Conservation (phyloP, 2,329 filamentous ascomycete species). For the Mollisia scopiformis region DNA sequence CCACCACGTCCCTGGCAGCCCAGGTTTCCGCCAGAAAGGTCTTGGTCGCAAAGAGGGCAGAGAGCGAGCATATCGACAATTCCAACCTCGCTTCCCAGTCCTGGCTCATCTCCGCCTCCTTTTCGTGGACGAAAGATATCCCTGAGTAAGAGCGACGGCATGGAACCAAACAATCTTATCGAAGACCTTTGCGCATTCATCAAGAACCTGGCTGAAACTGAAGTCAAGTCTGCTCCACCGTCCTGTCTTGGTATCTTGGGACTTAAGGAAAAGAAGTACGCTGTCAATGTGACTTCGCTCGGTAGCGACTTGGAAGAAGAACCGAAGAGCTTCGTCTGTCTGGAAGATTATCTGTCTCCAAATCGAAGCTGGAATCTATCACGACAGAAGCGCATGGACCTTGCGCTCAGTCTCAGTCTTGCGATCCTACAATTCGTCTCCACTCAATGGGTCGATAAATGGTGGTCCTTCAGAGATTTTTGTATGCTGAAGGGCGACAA, state of each 20-base stretch:
- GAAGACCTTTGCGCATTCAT: background rate
- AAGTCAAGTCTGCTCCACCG: background rate
- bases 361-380: background rate
- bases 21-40: background rate
- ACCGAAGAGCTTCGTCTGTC: background rate
- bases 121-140: background rate
- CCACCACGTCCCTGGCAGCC: background rate
- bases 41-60: background rate
- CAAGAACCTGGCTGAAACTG: background rate
- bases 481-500: constrained; percentile 7
- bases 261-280: background rate
- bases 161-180: background rate
- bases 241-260: background rate
- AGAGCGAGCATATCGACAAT: background rate
- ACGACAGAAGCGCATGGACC: constrained; percentile 10
- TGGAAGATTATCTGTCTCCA: constrained; percentile 8
- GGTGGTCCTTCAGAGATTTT: constrained; percentile 17
- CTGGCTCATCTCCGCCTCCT: background rate
- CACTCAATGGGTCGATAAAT: constrained; percentile 10
- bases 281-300: constrained; percentile 4
- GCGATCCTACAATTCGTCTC: constrained; percentile 13
- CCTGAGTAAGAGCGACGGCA: background rate
- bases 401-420: constrained; percentile 9
- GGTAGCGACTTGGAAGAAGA: background rate
- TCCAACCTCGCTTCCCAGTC: background rate